Conservation (phyloP, 2,329 filamentous ascomycete species). For the Fusarium oxysporum region DNA sequence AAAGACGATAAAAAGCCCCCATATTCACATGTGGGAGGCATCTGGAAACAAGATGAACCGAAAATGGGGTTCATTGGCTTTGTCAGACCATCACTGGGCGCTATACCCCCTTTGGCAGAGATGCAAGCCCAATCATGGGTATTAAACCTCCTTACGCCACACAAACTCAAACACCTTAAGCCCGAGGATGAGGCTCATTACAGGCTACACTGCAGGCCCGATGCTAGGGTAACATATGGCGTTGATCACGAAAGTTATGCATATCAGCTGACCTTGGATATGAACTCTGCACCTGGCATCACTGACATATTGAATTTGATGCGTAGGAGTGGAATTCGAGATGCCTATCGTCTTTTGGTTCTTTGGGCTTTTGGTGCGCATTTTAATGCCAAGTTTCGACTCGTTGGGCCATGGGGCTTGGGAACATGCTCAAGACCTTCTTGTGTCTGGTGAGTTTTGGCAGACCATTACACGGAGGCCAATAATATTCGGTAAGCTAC, state of each 20-base stretch:
- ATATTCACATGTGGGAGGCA: not conserved
- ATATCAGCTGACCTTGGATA: not conserved
- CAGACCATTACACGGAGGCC: not conserved
- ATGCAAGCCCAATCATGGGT: not conserved
- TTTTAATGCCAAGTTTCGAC: not conserved
- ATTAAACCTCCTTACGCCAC: not conserved
- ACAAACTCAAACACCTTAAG: rapidly evolving
- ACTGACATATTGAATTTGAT: rapidly evolving
- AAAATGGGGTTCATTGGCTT: not conserved
- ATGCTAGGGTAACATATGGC: not conserved
- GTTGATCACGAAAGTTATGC: not conserved
- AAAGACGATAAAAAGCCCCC: rapidly evolving
- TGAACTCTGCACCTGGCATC: not conserved
- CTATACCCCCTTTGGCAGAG: not conserved
- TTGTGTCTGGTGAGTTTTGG: not conserved
- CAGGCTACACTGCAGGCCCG: not conserved
- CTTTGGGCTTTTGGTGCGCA: not conserved
- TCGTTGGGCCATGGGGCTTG: rapidly evolving
- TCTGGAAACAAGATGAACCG: not conserved
- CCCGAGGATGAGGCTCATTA: not conserved
- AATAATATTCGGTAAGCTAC: not conserved
- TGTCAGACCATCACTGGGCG: not conserved
- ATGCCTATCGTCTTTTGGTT: rapidly evolving
- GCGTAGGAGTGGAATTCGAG: rapidly evolving
- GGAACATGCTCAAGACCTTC: rapidly evolving